phyloP scores from a whole-genome alignment of 1,284 basidiomycete genomes.

The Abortiporus biennis region DNA sequence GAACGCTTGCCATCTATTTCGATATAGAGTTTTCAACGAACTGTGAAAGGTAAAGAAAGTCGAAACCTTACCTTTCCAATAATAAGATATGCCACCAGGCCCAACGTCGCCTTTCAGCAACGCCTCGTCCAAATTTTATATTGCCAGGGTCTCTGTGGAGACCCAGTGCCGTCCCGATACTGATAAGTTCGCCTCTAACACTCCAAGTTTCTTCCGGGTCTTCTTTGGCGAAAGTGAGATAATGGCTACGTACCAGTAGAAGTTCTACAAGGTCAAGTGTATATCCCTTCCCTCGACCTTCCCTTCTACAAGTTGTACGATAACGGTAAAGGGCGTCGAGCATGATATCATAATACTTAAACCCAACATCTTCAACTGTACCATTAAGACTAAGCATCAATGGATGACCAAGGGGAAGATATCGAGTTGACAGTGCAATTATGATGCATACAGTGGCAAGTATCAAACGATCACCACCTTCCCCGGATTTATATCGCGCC shows the following conservation, averaged over 20 bases:
- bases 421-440: slow-evolving; percentile 65
- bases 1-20: slow-evolving; percentile 79
- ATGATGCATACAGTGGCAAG: slow-evolving; percentile 66
- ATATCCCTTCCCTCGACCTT: slow-evolving; percentile 36
- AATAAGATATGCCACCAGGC: slow-evolving; percentile 83
- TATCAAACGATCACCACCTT: slow-evolving; percentile 57
- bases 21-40: too few species aligned
- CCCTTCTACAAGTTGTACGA: slow-evolving; percentile 44
- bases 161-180: slow-evolving; percentile 73
- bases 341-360: slow-evolving; percentile 63
- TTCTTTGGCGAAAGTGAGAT: slow-evolving; percentile 62
- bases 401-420: slow-evolving; percentile 59
- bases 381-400: slow-evolving; percentile 43
- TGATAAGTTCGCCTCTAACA: slow-evolving; percentile 63
- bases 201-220: slow-evolving; percentile 77
- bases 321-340: slow-evolving; percentile 59
- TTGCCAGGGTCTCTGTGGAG: slow-evolving; percentile 75
- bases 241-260: slow-evolving; percentile 61
- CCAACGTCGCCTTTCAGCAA: slow-evolving; percentile 73
- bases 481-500: slow-evolving; percentile 64
- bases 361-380: slow-evolving; percentile 49
- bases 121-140: slow-evolving; percentile 58
- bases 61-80: slow-evolving; percentile 53
- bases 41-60: neutral
- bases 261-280: slow-evolving; percentile 72